phyloP scores from a whole-genome alignment of 352 stramenopile genomes.

The Saprolegnia diclina region DNA sequence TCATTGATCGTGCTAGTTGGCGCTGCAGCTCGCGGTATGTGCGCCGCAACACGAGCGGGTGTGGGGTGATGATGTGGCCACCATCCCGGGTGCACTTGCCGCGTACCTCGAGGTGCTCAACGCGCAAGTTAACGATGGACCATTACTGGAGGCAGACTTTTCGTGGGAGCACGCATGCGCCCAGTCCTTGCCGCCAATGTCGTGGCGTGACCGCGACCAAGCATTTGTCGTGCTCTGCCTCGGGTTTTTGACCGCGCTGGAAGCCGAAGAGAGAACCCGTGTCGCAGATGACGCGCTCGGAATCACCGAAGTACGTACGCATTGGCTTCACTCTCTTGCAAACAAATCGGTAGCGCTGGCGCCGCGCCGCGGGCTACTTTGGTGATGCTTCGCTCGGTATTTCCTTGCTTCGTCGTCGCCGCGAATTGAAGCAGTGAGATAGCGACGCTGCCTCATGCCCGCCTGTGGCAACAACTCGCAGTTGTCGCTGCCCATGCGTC shows the following conservation, averaged over 20 bases:
- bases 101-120: conserved; percentile 2
- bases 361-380: conserved; percentile 2
- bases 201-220: not conserved
- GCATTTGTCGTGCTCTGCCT: conserved; percentile 8
- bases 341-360: conserved; percentile 1
- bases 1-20: not conserved
- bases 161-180: not conserved
- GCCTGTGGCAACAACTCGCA: conserved; percentile 15
- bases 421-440: not conserved
- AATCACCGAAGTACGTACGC: not conserved
- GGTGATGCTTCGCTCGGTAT: not conserved
- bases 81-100: not conserved
- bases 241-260: not conserved
- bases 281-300: not conserved
- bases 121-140: not conserved
- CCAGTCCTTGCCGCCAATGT: not conserved
- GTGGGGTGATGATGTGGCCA: not conserved
- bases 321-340: not conserved
- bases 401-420: not conserved
- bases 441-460: not conserved
- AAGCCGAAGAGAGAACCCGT: not conserved
- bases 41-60: not conserved
- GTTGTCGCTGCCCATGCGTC: not conserved
- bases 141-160: not conserved
- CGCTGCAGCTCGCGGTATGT: not conserved